Conservation (phyloP, 2,329 filamentous ascomycete species). For the Aspergillus ustus region DNA sequence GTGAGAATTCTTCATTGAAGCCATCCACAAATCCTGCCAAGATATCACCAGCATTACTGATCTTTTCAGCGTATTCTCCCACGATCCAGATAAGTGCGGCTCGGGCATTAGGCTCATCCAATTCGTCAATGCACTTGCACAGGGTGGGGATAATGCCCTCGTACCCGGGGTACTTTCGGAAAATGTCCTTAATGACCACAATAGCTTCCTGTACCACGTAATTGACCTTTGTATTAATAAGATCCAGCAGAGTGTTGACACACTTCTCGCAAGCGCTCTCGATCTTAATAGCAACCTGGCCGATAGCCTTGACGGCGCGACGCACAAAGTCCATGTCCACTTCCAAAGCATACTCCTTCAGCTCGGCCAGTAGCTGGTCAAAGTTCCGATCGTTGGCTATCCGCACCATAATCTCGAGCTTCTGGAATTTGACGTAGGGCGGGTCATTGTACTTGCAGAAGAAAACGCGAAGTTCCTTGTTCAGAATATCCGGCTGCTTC, state of each 20-base stretch:
- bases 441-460: constrained; percentile 99
- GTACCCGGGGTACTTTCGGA: constrained; percentile 96
- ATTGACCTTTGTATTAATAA: constrained; percentile 97
- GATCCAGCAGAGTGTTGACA: constrained; percentile 87
- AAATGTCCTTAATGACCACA: constrained; percentile 98
- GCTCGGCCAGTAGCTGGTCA: constrained; percentile 87
- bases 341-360: constrained; percentile 97
- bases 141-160: constrained; percentile 97
- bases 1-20: constrained; percentile 95
- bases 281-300: constrained; percentile 98
- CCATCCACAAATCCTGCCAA: constrained; percentile 87
- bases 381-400: constrained; percentile 98
- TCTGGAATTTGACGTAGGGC: constrained; percentile 95
- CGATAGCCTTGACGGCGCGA: constrained; percentile 92
- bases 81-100: constrained; percentile 98
- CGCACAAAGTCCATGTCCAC: constrained; percentile 99
- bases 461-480: constrained; percentile 96
- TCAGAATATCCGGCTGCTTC: constrained; percentile 93
- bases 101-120: constrained; percentile 91
- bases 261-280: constrained; percentile 94
- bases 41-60: constrained; percentile 97
- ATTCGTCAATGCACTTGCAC: constrained; percentile 93
- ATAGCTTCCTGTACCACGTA: constrained; percentile 98
- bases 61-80: constrained; percentile 98
- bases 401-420: constrained; percentile 98